phyloP scores from a whole-genome alignment of 2,329 filamentous ascomycete genomes.

The Aspergillus oerlinghausenensis region DNA sequence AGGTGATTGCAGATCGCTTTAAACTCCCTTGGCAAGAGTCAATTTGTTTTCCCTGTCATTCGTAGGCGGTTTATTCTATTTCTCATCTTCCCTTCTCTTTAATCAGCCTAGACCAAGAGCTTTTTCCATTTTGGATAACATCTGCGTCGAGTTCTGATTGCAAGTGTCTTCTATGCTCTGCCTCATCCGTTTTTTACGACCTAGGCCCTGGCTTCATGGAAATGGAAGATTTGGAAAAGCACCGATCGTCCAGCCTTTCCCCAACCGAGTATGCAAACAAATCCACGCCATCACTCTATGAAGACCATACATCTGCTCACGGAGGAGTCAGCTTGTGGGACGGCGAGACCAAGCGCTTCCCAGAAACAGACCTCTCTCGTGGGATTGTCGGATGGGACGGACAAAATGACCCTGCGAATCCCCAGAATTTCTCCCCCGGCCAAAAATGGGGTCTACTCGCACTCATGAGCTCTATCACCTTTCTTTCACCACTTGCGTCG shows the following conservation, averaged over 20 bases:
- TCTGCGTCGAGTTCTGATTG: neutral
- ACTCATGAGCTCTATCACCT: constrained; percentile 26
- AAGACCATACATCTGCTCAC: neutral
- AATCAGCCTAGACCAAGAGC: neutral
- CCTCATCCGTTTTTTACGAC: neutral
- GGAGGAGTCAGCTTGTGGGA: neutral
- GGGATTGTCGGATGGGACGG: constrained; percentile 59
- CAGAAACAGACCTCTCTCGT: constrained; percentile 47
- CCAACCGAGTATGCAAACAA: neutral
- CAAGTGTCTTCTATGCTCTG: neutral
- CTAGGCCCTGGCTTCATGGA: neutral
- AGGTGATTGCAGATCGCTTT: neutral
- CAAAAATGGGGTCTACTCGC: constrained; percentile 25
- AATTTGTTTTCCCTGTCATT: neutral
- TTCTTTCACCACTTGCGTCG: constrained; percentile 30
- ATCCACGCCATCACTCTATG: neutral
- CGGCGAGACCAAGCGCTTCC: constrained; percentile 20
- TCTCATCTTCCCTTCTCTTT: neutral
- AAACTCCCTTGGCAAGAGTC: neutral
- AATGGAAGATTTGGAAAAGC: neutral
- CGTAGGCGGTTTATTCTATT: neutral
- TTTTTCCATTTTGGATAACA: neutral
- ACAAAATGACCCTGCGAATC: constrained; percentile 55
- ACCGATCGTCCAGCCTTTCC: neutral
- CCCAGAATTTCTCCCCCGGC: constrained; percentile 47